Percentiles rank a stretch among this genome's conserved stretches.
Conservation (phyloP, 768 basidiomycete species). For the Lentinula sp. region DNA sequence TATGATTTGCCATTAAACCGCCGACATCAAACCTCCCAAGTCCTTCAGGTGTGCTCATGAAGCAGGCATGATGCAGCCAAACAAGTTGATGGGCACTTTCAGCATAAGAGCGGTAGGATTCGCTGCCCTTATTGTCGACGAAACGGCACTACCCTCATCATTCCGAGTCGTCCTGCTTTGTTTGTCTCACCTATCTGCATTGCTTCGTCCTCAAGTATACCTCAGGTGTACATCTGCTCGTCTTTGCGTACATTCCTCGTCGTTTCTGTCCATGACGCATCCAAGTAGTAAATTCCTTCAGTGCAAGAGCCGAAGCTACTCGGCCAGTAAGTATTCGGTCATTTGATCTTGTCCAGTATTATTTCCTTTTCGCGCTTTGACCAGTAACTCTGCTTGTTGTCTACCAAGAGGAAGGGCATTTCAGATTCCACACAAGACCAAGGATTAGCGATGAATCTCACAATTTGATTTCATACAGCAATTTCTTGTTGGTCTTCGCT, state of each 20-base stretch:
- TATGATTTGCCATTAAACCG: background rate
- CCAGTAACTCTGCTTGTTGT: conserved; percentile 75
- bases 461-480: conserved; percentile 81
- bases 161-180: too few relatives aligned
- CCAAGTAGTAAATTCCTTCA: too few relatives aligned
- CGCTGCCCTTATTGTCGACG: conserved; percentile 8
- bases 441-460: conserved; percentile 33
- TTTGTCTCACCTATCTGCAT: too few relatives aligned
- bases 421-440: background rate
- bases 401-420: conserved; percentile 29
- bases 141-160: too few relatives aligned
- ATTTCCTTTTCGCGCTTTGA: conserved; percentile 50
- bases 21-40: background rate
- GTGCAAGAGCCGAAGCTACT: too few relatives aligned
- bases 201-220: too few relatives aligned
- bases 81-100: conserved; percentile 79
- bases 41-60: conserved; percentile 19
- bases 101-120: conserved; percentile 36
- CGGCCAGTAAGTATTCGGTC: background rate
- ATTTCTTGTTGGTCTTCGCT: conserved; percentile 66
- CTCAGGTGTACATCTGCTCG: too few relatives aligned
- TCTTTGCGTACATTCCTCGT: too few relatives aligned
- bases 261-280: too few relatives aligned
- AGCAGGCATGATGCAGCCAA: conserved; percentile 76
- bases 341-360: background rate